phyloP scores from a whole-genome alignment of 768 basidiomycete genomes.

The Amanita rubescens region DNA sequence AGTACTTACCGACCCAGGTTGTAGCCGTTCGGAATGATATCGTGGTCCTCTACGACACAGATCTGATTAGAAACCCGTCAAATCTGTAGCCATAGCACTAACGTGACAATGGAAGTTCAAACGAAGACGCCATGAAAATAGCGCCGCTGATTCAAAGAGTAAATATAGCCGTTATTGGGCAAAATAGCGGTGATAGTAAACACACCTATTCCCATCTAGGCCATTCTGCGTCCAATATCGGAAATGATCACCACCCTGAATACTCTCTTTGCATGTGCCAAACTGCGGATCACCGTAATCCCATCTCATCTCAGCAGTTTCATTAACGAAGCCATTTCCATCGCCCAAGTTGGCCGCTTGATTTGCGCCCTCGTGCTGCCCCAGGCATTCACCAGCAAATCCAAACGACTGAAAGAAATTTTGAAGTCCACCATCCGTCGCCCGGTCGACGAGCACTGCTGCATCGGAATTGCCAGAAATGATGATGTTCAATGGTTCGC shows the following conservation, averaged over 20 bases:
- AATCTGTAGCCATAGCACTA: conserved; percentile 9
- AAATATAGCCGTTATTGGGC: not conserved
- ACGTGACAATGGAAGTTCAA: conserved; percentile 62
- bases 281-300: conserved; percentile 73
- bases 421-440: conserved; percentile 61
- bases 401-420: conserved; percentile 81
- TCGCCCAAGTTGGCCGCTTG: conserved; percentile 82
- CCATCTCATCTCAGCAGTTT: conserved; percentile 80
- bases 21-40: conserved; percentile 75
- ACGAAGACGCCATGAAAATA: conserved; percentile 68
- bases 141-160: conserved; percentile 42
- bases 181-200: not conserved
- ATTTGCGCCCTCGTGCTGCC: conserved; percentile 62
- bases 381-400: conserved; percentile 75
- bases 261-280: conserved; percentile 83
- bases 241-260: conserved; percentile 82
- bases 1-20: conserved; percentile 59
- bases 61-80: not conserved
- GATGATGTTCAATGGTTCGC: conserved; percentile 84
- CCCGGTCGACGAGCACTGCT: conserved; percentile 53
- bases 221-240: conserved; percentile 87
- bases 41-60: conserved; percentile 42
- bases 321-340: conserved; percentile 64
- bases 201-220: conserved; percentile 46
- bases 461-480: conserved; percentile 70